Conservation (phyloP, 1,139 yeast genomes). For the Geotrichum candidum region DNA sequence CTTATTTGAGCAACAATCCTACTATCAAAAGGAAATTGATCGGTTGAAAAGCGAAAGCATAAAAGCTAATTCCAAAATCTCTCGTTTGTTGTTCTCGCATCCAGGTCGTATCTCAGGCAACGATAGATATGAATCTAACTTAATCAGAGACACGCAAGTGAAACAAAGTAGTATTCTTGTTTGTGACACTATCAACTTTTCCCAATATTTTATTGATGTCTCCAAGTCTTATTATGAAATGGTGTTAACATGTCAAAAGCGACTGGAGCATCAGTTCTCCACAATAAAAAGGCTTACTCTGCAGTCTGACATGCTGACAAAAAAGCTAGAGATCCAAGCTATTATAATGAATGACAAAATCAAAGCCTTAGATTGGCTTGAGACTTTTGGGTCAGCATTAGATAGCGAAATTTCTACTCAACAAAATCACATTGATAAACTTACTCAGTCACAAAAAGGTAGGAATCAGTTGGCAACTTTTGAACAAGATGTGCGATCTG, state of each 20-base stretch:
- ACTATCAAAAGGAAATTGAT: neutral
- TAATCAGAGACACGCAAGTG: neutral
- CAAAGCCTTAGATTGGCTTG: neutral
- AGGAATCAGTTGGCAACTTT: neutral
- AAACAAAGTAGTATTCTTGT: neutral
- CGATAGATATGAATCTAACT: neutral
- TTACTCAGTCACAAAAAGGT: neutral
- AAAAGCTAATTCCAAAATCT: neutral
- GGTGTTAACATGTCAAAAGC: neutral
- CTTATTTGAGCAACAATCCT: neutral
- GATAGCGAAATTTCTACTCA: neutral
- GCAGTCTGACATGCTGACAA: neutral
- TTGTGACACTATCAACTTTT: neutral
- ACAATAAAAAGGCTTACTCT: neutral
- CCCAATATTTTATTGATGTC: neutral
- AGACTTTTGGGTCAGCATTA: neutral
- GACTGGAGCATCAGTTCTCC: neutral
- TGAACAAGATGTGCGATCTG: neutral
- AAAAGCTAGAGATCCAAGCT: neutral
- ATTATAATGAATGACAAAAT: neutral
- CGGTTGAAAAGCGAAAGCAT: neutral
- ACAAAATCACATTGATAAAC: neutral
- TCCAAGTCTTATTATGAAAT: neutral
- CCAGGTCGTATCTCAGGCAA: neutral
- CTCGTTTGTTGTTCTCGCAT: neutral